A percentile compares a stretch with the other conserved stretches of the same genome.
phyloP scores from a whole-genome alignment of 1,139 yeast genomes.

The Taphrina flavorubra region DNA sequence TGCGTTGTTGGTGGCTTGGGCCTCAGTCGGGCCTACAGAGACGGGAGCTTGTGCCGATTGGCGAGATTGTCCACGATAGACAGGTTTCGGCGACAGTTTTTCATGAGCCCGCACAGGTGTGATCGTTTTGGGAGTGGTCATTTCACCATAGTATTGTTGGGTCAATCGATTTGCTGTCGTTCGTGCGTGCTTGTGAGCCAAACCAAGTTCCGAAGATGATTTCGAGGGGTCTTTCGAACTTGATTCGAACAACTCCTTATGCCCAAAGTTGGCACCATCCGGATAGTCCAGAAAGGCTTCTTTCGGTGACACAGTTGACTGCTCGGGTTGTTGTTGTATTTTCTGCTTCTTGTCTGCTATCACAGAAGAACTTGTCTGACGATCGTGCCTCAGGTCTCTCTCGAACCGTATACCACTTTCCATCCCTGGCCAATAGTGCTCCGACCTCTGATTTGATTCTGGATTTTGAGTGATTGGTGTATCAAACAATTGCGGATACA shows the following conservation, averaged over 20 bases:
- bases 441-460: not conserved
- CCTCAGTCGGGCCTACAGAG: slow-evolving; percentile 21
- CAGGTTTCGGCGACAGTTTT: slow-evolving; percentile 23
- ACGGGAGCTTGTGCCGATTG: not conserved
- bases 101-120: slow-evolving; percentile 25
- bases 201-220: not conserved
- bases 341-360: slow-evolving; percentile 33
- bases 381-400: not conserved
- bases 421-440: slow-evolving; percentile 45
- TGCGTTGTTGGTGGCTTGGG: slow-evolving; percentile 33
- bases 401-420: slow-evolving; percentile 33
- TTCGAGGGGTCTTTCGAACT: not conserved
- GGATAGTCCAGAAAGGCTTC: slow-evolving; percentile 45
- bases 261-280: slow-evolving; percentile 21
- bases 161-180: not conserved
- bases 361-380: slow-evolving; percentile 12
- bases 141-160: slow-evolving; percentile 18
- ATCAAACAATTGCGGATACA: slow-evolving; percentile 42
- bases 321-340: slow-evolving; percentile 35
- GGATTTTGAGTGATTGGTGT: slow-evolving; percentile 25
- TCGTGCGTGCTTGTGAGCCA: not conserved
- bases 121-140: slow-evolving; percentile 12
- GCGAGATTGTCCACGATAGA: slow-evolving; percentile 9
- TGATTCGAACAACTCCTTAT: slow-evolving; percentile 16
- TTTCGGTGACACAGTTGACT: slow-evolving; percentile 46